Evolutionary conservation across 2,329 filamentous ascomycete genomes (phyloP), one percentile per base, ranked within the genome.

Genomic region (Beauveria brongniartii): DNA sequence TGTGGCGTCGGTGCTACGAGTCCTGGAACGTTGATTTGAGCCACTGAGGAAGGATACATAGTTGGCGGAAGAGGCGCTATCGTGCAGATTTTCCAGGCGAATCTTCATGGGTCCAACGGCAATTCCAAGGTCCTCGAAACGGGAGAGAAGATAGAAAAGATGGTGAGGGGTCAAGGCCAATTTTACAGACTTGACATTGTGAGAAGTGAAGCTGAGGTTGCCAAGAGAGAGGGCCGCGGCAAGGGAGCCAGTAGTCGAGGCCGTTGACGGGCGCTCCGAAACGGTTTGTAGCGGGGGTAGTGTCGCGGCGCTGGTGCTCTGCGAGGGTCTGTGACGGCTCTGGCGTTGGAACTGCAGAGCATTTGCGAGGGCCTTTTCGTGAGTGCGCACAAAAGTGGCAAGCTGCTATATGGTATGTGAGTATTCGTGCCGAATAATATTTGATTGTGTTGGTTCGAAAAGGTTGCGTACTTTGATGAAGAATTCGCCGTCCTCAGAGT

Each of bases 291-390:
- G 78, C 46, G 78, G 77, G n/a, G 80, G 80, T 59, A 79, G 77
- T 56, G 81, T 75, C 61, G 84, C 78, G 30, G 83, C 80, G 63
- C 83, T 84, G 55, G 85, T 81, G 70, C 83, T 87, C 68, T 87
- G 84, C 14, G 88, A 86, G 61, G 84, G 76, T 66, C 82, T 84
- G 85, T 92, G 86, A 69, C 87, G 88, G 64, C 84, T 79, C 69
- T 90, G 87, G 73, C 88, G 88, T 61, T 74, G 73, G 68, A 95
- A 82, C 74, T 97, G 93, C 64, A 97, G 80, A 69, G 93, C 93
- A 78, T 97, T 97, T 72, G 94, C 94, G 65, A 99, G 84, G 43
- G 92, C 93, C 78, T 96, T 96, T 77, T 99, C 94, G 79, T 99
- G 92, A 61, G 92, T 96, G 65, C 92, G 91, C 76, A 99, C 92